These are phyloP conservation scores for Rhodomyrtus psidioides DNA, from an alignment of 441 rosid genomes.

Conservation along the genomic window DNA sequence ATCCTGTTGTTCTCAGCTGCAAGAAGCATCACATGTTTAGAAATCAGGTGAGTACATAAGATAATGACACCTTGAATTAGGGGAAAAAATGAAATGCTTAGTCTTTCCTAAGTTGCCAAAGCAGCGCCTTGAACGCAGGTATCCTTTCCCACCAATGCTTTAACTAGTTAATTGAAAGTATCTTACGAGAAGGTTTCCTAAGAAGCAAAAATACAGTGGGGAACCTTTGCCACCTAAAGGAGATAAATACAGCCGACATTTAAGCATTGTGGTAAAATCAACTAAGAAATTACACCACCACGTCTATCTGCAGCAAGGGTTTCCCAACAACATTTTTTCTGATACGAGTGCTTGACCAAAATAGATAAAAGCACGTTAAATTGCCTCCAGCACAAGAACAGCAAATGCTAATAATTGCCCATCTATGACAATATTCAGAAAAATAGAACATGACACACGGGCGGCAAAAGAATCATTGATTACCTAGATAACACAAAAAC, in stretches of 20 bases:
- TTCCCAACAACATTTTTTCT: conserved; percentile 61
- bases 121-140: conserved; percentile 86
- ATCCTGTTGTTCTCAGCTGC: conserved; percentile 86
- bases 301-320: conserved; percentile 26
- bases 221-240: background rate
- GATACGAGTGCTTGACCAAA: conserved; percentile 94
- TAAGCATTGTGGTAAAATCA: background rate
- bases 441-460: background rate
- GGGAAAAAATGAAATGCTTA: conserved; percentile 20
- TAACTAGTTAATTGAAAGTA: conserved; percentile 79
- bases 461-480: background rate
- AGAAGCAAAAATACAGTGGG: background rate
- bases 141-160: conserved; percentile 61
- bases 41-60: background rate
- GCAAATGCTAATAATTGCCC: conserved; percentile 1
- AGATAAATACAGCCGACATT: background rate
- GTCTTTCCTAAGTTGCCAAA: conserved; percentile 91
- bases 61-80: background rate
- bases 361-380: conserved; percentile 57
- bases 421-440: conserved; percentile 1
- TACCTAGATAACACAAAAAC: background rate
- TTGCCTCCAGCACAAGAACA: conserved; percentile 48
- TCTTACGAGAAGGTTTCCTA: conserved; percentile 25
- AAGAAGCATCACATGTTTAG: conserved; percentile 18
- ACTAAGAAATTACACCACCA: background rate